Evolutionary conservation across 768 basidiomycete genomes (phyloP).

Genomic region (Mycena floridula): DNA sequence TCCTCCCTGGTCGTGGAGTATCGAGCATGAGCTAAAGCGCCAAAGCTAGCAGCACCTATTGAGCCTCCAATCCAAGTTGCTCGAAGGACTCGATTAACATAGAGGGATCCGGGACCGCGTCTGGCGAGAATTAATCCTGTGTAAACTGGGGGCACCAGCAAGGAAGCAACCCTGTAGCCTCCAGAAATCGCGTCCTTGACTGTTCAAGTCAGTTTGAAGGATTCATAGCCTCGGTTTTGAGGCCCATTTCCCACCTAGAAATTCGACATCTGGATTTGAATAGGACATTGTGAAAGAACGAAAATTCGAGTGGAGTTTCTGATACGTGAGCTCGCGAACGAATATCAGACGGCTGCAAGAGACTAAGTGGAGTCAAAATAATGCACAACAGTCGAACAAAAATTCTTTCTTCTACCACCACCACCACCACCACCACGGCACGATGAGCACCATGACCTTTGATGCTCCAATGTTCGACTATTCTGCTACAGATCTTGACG

Average conservation of each 20-base stretch:
- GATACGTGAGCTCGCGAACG: too few relatives aligned
- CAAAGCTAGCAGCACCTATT: constrained; percentile 45
- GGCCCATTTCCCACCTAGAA: too few relatives aligned
- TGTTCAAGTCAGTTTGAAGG: too few relatives aligned
- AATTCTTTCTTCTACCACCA: too few relatives aligned
- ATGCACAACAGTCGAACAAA: constrained; percentile 30
- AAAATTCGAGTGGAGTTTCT: constrained; percentile 39
- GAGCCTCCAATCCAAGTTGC: constrained; percentile 68
- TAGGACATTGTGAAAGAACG: too few relatives aligned
- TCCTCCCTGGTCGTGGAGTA: constrained; percentile 48
- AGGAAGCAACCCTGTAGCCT: constrained; percentile 63
- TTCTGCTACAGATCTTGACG: constrained; percentile 44
- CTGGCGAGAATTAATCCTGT: constrained; percentile 44
- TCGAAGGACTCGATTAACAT: constrained; percentile 56
- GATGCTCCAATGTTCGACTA: constrained; percentile 66
- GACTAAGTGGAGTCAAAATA: constrained; percentile 64
- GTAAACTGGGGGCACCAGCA: constrained; percentile 60
- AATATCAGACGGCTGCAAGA: too few relatives aligned
- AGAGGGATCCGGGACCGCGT: constrained; percentile 49
- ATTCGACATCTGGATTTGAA: too few relatives aligned
- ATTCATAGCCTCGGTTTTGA: too few relatives aligned
- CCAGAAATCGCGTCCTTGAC: constrained; percentile 49
- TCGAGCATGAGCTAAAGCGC: constrained; percentile 55
- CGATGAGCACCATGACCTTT: constrained; percentile 40
- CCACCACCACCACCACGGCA: too few relatives aligned